These are phyloP conservation scores for Penicillium egyptiacum DNA, from an alignment of 495 filamentous ascomycete genomes.

Conservation along the genomic window DNA sequence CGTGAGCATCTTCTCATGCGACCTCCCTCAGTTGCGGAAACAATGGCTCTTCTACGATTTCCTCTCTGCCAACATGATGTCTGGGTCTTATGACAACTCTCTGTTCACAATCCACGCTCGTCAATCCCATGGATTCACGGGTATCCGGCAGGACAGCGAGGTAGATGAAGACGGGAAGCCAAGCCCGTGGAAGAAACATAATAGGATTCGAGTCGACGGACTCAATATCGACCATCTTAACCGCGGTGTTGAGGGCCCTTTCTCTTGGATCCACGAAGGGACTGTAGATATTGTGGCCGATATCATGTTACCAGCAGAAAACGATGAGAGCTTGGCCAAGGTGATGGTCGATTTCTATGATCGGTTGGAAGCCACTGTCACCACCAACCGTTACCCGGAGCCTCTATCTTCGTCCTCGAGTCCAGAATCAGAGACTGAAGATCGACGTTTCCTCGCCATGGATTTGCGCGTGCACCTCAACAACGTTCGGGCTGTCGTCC, in stretches of 20 bases:
- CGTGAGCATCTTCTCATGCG: constrained; percentile 91
- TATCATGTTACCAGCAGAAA: constrained; percentile 85
- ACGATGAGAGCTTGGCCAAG: constrained; percentile 82
- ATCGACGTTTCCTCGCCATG: constrained; percentile 78
- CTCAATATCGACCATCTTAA: constrained; percentile 96
- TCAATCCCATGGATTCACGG: constrained; percentile 73
- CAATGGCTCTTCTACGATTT: constrained; percentile 99
- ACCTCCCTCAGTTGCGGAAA: constrained; percentile 87
- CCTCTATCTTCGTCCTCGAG: constrained; percentile 14
- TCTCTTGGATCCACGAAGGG: constrained; percentile 96
- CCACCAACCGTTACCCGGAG: constrained; percentile 58
- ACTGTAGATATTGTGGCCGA: constrained; percentile 96
- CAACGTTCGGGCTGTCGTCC: constrained; percentile 86
- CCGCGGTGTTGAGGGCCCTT: constrained; percentile 87
- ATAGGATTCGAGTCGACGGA: constrained; percentile 83
- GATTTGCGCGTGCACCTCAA: constrained; percentile 89
- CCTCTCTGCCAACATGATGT: constrained; percentile 91
- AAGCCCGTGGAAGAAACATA: constrained; percentile 86
- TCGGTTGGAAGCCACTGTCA: constrained; percentile 87
- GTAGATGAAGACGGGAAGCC: constrained; percentile 51
- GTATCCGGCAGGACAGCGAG: constrained; percentile 53
- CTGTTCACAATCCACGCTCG: constrained; percentile 96
- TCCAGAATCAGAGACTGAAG: constrained; percentile 31
- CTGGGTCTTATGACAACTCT: constrained; percentile 91
- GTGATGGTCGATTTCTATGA: constrained; percentile 95